A percentile compares a stretch with the other conserved stretches of the same genome.
Conservation (phyloP, 1,284 basidiomycete species). For the Inonotus obliquus region DNA sequence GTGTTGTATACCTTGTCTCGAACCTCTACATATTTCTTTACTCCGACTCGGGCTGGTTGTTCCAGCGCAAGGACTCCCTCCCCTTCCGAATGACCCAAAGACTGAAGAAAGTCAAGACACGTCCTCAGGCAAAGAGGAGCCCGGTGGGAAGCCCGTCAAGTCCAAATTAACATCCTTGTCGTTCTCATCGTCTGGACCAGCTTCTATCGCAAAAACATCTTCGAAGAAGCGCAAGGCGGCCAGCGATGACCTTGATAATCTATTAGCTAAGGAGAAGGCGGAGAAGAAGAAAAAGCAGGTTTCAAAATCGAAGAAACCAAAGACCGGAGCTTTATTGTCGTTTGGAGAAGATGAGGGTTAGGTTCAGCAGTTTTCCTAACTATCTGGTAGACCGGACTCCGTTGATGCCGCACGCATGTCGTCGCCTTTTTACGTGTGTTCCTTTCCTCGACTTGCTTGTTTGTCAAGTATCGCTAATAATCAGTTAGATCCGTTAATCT, state of each 20-base stretch:
- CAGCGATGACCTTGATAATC: conserved; percentile 24
- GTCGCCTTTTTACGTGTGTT: not conserved
- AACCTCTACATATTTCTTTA: not conserved
- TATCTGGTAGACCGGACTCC: not conserved
- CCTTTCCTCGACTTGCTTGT: not conserved
- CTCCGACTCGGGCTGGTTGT: not conserved
- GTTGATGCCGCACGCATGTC: not conserved
- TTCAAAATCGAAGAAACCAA: conserved; percentile 45
- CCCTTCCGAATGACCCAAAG: conserved; percentile 26
- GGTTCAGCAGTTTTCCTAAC: not conserved
- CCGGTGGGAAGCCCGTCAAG: conserved; percentile 14
- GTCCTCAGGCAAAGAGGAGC: conserved; percentile 4
- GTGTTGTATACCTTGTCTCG: conserved; percentile 24
- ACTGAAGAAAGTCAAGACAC: conserved; percentile 20
- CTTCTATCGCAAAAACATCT: conserved; percentile 21
- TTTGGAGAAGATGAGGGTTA: conserved; percentile 43
- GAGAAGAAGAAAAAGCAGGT: conserved; percentile 39
- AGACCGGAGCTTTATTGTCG: conserved; percentile 43
- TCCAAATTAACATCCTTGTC: conserved; percentile 30
- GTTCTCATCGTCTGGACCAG: conserved; percentile 37
- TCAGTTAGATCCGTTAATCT: not conserved
- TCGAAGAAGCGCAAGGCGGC: conserved; percentile 38
- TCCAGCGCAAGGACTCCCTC: conserved; percentile 47
- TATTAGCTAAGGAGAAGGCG: conserved; percentile 16
- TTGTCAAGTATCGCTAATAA: not conserved